Conservation (phyloP, 169 alveolate genomes). For the Cystoisospora suis region DNA sequence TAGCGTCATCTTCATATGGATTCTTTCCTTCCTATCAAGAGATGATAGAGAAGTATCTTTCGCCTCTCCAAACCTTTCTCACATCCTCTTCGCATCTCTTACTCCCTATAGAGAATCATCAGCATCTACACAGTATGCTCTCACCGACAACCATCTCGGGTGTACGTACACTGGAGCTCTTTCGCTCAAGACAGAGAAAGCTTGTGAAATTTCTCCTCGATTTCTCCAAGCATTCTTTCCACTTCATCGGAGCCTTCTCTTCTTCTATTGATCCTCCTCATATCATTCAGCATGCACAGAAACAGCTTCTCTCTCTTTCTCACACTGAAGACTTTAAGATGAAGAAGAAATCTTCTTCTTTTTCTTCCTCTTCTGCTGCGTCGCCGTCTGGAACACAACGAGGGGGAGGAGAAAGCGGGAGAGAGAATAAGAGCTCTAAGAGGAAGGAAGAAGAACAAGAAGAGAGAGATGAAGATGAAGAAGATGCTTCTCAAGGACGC, state of each 20-base stretch:
- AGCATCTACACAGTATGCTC: too few relatives aligned
- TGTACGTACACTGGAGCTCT: background rate
- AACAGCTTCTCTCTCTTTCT: background rate
- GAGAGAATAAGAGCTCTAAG: background rate
- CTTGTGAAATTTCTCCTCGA: background rate
- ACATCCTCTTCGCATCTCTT: background rate
- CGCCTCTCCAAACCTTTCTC: background rate
- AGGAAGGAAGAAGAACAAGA: background rate
- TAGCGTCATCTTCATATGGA: too few relatives aligned
- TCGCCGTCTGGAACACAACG: background rate
- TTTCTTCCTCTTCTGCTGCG: too few relatives aligned
- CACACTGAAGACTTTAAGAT: background rate
- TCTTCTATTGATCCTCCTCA: background rate
- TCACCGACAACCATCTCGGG: background rate
- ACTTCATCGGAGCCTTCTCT: background rate
- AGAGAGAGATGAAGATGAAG: background rate
- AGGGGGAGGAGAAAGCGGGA: background rate
- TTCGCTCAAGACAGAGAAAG: background rate
- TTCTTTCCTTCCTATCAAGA: background rate
- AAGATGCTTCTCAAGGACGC: background rate
- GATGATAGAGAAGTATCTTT: background rate
- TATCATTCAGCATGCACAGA: background rate
- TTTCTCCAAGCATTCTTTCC: background rate
- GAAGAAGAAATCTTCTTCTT: too few relatives aligned
- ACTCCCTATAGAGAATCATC: too few relatives aligned